Percentiles rank a stretch among this genome's conserved stretches.
These are phyloP conservation scores for Marsdenia floribunda DNA, from an alignment of 257 asterid genomes.

Conservation along the genomic window DNA sequence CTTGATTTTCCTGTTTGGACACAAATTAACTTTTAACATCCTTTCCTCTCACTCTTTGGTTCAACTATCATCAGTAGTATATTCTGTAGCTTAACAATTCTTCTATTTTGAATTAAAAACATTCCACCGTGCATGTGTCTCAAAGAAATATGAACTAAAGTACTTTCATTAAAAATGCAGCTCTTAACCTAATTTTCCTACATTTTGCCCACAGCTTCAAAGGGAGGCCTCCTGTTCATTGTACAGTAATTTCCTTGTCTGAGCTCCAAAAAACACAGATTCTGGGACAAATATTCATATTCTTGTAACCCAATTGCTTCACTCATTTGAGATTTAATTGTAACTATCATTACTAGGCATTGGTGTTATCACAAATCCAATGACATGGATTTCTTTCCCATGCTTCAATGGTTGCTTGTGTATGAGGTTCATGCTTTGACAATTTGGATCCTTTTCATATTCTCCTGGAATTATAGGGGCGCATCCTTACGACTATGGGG, in stretches of 20 bases:
- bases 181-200: too few species aligned
- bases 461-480: conserved; percentile 51
- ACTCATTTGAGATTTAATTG: not conserved
- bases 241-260: not conserved
- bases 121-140: not conserved
- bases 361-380: not conserved
- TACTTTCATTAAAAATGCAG: not conserved
- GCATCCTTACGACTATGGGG: conserved; percentile 79
- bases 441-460: not conserved
- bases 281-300: not conserved
- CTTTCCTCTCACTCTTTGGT: not conserved
- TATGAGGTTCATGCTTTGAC: conserved; percentile 2
- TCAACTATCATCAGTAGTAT: not conserved
- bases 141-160: not conserved
- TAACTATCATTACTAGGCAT: not conserved
- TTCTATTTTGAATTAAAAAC: not conserved
- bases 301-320: not conserved
- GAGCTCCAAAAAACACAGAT: not conserved
- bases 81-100: not conserved
- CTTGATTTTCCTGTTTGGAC: not conserved
- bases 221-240: not conserved
- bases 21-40: not conserved
- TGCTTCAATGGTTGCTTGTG: not conserved
- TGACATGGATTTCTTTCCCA: not conserved
- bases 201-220: not conserved